These are phyloP conservation scores for Sclerotinia nivalis DNA, from an alignment of 2,329 filamentous ascomycete genomes.

Conservation along the genomic window DNA sequence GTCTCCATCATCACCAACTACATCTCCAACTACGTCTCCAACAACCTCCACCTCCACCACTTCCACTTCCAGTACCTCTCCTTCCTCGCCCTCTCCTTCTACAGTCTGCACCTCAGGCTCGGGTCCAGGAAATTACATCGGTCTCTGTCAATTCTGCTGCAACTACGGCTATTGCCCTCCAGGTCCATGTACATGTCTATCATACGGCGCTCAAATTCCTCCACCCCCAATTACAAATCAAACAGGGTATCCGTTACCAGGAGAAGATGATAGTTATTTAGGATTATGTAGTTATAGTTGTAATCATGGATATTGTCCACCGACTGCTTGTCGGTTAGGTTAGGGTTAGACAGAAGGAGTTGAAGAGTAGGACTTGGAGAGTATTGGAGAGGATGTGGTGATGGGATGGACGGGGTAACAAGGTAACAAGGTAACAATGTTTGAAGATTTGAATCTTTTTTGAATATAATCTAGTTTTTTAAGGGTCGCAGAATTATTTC, in stretches of 20 bases:
- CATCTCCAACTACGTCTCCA: background rate
- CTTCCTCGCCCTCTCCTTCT: slow-evolving; percentile 17
- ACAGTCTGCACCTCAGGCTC: slow-evolving; percentile 32
- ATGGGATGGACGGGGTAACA: background rate
- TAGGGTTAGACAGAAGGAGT: background rate
- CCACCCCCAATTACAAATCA: slow-evolving; percentile 36
- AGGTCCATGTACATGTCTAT: slow-evolving; percentile 33
- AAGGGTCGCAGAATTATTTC: background rate
- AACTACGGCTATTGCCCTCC: slow-evolving; percentile 35
- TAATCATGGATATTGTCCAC: slow-evolving; percentile 45
- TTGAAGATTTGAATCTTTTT: background rate
- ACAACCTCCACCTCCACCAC: background rate
- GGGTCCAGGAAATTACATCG: slow-evolving; percentile 42
- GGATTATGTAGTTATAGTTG: slow-evolving; percentile 51
- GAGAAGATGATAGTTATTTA: slow-evolving; percentile 44
- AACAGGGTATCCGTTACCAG: slow-evolving; percentile 42
- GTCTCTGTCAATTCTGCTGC: slow-evolving; percentile 42
- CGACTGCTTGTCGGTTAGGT: slow-evolving; percentile 15
- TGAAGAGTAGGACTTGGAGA: background rate
- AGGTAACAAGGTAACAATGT: background rate
- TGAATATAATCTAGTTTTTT: background rate
- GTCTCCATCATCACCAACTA: background rate
- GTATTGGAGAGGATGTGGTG: background rate
- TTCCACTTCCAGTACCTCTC: slow-evolving; percentile 16
- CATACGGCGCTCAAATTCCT: slow-evolving; percentile 26